phyloP scores from a whole-genome alignment of 2,329 filamentous ascomycete species.

The Incumbomyces lentus region DNA sequence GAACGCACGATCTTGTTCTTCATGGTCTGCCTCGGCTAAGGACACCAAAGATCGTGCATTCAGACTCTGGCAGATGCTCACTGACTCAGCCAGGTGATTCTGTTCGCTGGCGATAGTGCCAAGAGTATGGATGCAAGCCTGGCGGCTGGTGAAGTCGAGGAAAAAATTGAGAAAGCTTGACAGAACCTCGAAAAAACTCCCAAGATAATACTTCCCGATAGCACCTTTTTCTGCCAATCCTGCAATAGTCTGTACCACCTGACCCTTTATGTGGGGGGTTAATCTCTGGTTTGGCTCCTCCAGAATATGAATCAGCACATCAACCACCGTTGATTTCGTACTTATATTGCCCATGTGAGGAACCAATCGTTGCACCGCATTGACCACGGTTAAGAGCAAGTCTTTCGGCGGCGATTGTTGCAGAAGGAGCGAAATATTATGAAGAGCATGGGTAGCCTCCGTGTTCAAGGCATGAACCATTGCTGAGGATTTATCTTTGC shows the following conservation, averaged over 20 bases:
- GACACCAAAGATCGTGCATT: slow-evolving; percentile 66
- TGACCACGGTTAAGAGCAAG: slow-evolving; percentile 13
- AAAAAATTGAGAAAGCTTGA: slow-evolving; percentile 84
- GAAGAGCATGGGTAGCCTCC: slow-evolving; percentile 46
- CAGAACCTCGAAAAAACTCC: slow-evolving; percentile 61
- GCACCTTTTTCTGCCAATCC: slow-evolving; percentile 10
- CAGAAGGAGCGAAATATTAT: slow-evolving; percentile 72
- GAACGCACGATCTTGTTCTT: slow-evolving; percentile 68
- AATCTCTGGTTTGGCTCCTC: slow-evolving; percentile 43
- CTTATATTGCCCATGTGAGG: slow-evolving; percentile 10
- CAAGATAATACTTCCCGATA: slow-evolving; percentile 45
- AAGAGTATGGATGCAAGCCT: slow-evolving; percentile 63
- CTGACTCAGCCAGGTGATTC: slow-evolving; percentile 52
- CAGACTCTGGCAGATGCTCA: slow-evolving; percentile 58
- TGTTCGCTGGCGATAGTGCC: slow-evolving; percentile 58
- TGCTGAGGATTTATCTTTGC: slow-evolving; percentile 44
- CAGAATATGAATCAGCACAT: slow-evolving; percentile 34
- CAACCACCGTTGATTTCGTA: slow-evolving; percentile 10
- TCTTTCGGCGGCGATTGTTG: slow-evolving; percentile 13
- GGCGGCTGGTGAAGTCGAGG: slow-evolving; percentile 66
- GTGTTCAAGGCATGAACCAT: slow-evolving; percentile 6
- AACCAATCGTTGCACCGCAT: slow-evolving; percentile 13
- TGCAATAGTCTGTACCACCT: slow-evolving; percentile 11
- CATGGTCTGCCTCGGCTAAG: slow-evolving; percentile 81
- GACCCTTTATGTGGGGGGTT: slow-evolving; percentile 15